Evolutionary conservation across 768 basidiomycete genomes (phyloP), one percentile per base, ranked within the genome.

Genomic region (Suillus spraguei): DNA sequence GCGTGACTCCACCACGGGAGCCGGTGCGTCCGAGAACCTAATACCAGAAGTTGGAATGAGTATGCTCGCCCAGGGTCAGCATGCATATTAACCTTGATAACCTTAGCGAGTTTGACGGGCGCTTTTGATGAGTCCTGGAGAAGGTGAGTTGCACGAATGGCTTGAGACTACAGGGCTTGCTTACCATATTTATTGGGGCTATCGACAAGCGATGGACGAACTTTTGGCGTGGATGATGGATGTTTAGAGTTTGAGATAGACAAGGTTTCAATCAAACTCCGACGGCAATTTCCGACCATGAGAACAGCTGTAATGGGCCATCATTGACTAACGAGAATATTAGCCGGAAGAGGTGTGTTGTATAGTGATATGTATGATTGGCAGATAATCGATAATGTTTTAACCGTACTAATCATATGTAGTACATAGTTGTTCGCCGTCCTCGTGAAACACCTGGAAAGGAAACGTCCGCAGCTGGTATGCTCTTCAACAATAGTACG

Each of bases 21-120:
- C 97, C 97, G 76, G 97, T 99, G 73, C 97, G 90, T 74, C 97
- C 97, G 73, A 99, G 90, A 78, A 99, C 94, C 95, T 97, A 67
- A 68, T 69, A 60, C 60, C 65, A 64, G 50, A 39, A 49, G 63
- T 52, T 64, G 33, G 9, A 47, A 33, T 46, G 50, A 60, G 22
- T 22, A 47, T n/a, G 28, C 20, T 53, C 46, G 24, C 3, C 3
- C 24, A 28, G 41, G 53, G 36, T 11, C 16, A 52, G n/a, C 16
- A 47, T 33, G 32, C 5, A 44, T 24, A 69, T 68, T 65, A 68
- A 96, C 95, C 92, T 95, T 97, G 83, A 92, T 89, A 69, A 97
- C 95, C 85, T 92, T 95, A 70, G 96, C 97, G 75, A 99, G 94
- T 81, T 98, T 97, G 74, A 97, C 96, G 71, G 93, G 90, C 66